A percentile compares a stretch with the other conserved stretches of the same genome.
phyloP scores from a whole-genome alignment of 371 early-diverging fungal genomes.

The Mucor plumbeus region DNA sequence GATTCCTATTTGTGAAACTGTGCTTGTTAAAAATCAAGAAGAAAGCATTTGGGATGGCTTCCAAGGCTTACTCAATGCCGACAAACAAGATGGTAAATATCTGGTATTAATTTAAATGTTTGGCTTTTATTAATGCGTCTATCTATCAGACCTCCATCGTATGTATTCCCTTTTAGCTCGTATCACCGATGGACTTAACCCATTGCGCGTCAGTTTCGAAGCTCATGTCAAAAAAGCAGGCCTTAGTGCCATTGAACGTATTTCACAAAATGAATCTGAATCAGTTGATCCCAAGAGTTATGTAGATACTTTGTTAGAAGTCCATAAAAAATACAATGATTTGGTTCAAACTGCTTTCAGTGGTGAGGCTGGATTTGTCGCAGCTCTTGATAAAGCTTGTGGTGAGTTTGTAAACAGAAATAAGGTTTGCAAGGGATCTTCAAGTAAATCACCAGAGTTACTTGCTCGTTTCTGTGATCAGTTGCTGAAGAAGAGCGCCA shows the following conservation, averaged over 20 bases:
- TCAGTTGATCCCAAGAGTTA: slow-evolving; percentile 79
- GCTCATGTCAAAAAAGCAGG: slow-evolving; percentile 86
- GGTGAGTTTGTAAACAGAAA: slow-evolving; percentile 93
- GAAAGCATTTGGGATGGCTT: slow-evolving; percentile 88
- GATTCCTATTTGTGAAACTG: slow-evolving; percentile 80
- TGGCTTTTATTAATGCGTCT: not conserved
- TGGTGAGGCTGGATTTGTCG: slow-evolving; percentile 90
- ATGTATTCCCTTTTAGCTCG: slow-evolving; percentile 85
- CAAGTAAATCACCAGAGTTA: slow-evolving; percentile 83
- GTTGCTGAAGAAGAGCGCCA: slow-evolving; percentile 84
- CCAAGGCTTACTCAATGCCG: slow-evolving; percentile 81
- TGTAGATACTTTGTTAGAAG: slow-evolving; percentile 79
- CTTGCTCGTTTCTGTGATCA: slow-evolving; percentile 87
- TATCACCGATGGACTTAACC: slow-evolving; percentile 82
- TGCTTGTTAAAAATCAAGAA: slow-evolving; percentile 83
- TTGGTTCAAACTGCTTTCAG: slow-evolving; percentile 78
- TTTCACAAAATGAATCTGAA: slow-evolving; percentile 67
- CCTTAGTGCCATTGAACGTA: slow-evolving; percentile 79
- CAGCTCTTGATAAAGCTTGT: slow-evolving; percentile 91
- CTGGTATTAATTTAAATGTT: not conserved
- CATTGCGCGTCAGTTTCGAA: slow-evolving; percentile 81
- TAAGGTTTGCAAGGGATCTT: slow-evolving; percentile 72
- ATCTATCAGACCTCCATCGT: slow-evolving; percentile 73
- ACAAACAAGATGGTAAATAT: slow-evolving; percentile 75
- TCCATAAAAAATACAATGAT: slow-evolving; percentile 81